A percentile compares a stretch with the other conserved stretches of the same genome.
These are phyloP conservation scores for Trichothecium roseum DNA, from an alignment of 2,329 filamentous ascomycete genomes.

Conservation along the genomic window DNA sequence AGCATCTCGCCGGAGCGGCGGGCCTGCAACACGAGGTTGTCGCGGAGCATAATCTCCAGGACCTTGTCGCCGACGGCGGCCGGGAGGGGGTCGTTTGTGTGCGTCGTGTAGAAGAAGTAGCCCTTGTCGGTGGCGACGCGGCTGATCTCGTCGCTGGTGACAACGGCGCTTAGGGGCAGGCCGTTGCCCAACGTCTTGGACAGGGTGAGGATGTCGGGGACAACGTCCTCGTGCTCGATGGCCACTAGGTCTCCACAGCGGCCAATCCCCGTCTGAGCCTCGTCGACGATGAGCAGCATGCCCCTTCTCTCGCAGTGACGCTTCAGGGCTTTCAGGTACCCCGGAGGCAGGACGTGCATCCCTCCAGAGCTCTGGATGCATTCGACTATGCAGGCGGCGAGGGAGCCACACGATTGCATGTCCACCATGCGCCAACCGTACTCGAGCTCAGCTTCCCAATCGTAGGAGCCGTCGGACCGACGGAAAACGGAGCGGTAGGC, in stretches of 20 bases:
- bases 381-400: conserved; percentile 55
- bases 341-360: conserved; percentile 46
- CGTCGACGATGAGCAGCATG: conserved; percentile 52
- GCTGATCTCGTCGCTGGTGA: conserved; percentile 44
- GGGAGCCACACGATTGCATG: conserved; percentile 45
- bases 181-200: conserved; percentile 53
- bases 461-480: conserved; percentile 45
- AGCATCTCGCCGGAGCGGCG: conserved; percentile 32
- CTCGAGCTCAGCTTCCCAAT: conserved; percentile 51
- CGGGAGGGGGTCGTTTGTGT: conserved; percentile 51
- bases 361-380: conserved; percentile 49
- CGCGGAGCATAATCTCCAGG: conserved; percentile 48
- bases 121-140: conserved; percentile 32
- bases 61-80: conserved; percentile 52
- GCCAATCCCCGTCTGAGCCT: conserved; percentile 50
- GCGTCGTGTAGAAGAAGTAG: conserved; percentile 50
- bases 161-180: conserved; percentile 45
- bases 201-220: conserved; percentile 49
- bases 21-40: conserved; percentile 38
- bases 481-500: conserved; percentile 50
- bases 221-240: conserved; percentile 40
- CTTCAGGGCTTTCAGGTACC: conserved; percentile 47
- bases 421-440: conserved; percentile 53
- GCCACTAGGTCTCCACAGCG: conserved; percentile 49
- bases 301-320: conserved; percentile 41